These are phyloP conservation scores for Endothia cerciana DNA, from an alignment of 2,329 filamentous ascomycete species.

Conservation along the genomic window DNA sequence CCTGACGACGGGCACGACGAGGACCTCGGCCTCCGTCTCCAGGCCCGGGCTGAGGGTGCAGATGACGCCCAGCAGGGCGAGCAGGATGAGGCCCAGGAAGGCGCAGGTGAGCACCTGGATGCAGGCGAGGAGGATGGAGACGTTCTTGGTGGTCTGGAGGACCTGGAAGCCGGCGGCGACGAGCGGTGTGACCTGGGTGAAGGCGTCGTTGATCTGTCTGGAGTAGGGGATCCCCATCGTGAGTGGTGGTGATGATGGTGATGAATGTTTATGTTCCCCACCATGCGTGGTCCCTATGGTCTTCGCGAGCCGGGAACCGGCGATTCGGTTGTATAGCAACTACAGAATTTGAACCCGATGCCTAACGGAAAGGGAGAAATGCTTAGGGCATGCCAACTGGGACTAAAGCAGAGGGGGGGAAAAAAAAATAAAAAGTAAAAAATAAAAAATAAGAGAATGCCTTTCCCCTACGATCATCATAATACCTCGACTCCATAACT, in stretches of 20 bases:
- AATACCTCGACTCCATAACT: neutral
- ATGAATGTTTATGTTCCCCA: neutral
- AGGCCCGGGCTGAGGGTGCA: slow-evolving; percentile 24
- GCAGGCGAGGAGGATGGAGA: slow-evolving; percentile 28
- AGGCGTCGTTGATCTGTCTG: slow-evolving; percentile 23
- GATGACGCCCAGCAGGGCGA: slow-evolving; percentile 24
- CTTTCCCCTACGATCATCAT: neutral
- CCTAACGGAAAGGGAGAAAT: too few relatives aligned
- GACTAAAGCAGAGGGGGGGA: too few relatives aligned
- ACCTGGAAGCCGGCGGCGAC: slow-evolving; percentile 28
- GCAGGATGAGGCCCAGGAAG: slow-evolving; percentile 22
- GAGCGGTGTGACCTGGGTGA: slow-evolving; percentile 27
- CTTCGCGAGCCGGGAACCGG: too few relatives aligned
- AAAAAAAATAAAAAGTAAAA: neutral
- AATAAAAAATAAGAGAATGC: neutral
- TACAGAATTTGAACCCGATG: too few relatives aligned
- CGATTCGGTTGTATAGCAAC: too few relatives aligned
- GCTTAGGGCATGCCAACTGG: neutral
- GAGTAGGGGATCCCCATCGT: slow-evolving; percentile 30
- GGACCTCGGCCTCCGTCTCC: slow-evolving; percentile 16
- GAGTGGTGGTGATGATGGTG: neutral
- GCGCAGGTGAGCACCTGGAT: slow-evolving; percentile 27
- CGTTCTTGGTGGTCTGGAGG: slow-evolving; percentile 29
- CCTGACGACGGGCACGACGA: slow-evolving; percentile 25
- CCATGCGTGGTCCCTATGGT: too few relatives aligned